A percentile compares a stretch with the other conserved stretches of the same genome.
Conservation (phyloP, 1,139 yeast species). For the Zygotorulaspora mrakii region DNA sequence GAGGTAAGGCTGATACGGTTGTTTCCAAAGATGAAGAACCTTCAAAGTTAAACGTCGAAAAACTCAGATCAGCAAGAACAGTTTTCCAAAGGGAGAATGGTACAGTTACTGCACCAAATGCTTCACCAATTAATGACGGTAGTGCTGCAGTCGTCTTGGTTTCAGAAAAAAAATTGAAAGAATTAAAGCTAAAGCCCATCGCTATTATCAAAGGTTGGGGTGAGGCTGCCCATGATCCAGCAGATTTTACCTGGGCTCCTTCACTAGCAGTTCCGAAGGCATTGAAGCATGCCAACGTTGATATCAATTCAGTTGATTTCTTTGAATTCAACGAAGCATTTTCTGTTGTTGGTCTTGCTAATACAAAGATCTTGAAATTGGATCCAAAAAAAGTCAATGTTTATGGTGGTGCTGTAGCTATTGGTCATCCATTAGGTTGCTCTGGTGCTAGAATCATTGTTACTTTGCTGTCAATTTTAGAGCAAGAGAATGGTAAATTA, state of each 20-base stretch:
- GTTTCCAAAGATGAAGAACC: conserved; percentile 70
- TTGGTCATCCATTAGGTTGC: conserved; percentile 97
- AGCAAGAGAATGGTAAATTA: conserved; percentile 79
- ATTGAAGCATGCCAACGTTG: conserved; percentile 70
- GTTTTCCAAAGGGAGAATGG: conserved; percentile 90
- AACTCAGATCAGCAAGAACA: conserved; percentile 77
- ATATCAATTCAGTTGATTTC: conserved; percentile 48
- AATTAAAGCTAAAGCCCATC: conserved; percentile 79
- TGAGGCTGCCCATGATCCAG: conserved; percentile 93
- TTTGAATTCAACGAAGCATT: conserved; percentile 97
- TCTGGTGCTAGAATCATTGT: conserved; percentile 94
- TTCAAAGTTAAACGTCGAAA: conserved; percentile 68
- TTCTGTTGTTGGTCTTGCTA: conserved; percentile 91
- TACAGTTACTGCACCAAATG: conserved; percentile 94
- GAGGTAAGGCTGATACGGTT: conserved; percentile 86
- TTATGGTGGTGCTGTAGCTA: conserved; percentile 97
- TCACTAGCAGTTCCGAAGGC: conserved; percentile 93
- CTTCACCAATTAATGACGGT: conserved; percentile 94
- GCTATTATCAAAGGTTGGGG: conserved; percentile 94
- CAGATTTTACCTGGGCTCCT: conserved; percentile 94
- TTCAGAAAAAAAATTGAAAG: conserved; percentile 75
- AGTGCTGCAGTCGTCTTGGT: conserved; percentile 91
- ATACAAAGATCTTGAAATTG: conserved; percentile 67
- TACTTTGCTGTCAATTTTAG: conserved; percentile 70
- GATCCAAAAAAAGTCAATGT: conserved; percentile 73